Percentiles rank a stretch among this genome's conserved stretches.
Evolutionary conservation across 805 yeast species (phyloP).

Genomic region (Spathaspora boniae): DNA sequence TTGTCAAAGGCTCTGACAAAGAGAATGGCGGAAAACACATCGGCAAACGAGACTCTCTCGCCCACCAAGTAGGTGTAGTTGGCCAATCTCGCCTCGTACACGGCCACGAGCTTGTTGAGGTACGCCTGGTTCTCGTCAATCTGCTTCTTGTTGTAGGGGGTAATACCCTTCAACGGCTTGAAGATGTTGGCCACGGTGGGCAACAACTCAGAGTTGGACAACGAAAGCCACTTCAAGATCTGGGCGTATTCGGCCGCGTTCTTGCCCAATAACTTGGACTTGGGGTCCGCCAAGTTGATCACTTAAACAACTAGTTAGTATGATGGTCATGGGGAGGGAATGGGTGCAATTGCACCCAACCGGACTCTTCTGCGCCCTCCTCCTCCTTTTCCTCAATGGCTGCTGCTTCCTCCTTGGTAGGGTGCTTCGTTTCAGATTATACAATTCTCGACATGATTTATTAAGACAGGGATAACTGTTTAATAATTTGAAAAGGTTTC

Average conservation of each 20-base stretch:
- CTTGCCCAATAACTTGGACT: constrained; percentile 58
- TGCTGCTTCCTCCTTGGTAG: no score
- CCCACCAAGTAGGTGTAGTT: constrained; percentile 68
- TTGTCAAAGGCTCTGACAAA: constrained; percentile 52
- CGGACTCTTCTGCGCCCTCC: no score
- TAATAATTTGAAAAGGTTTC: constrained; percentile 42
- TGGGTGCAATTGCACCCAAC: no score
- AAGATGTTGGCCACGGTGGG: constrained; percentile 47
- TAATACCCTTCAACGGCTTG: constrained; percentile 57
- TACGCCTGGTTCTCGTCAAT: constrained; percentile 45
- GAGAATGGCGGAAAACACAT: constrained; percentile 50
- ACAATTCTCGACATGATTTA: constrained; percentile 66
- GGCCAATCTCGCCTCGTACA: constrained; percentile 56
- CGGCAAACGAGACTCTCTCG: constrained; percentile 56
- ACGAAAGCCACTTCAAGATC: constrained; percentile 74
- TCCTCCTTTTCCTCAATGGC: no score
- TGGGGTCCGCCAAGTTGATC: constrained; percentile 43
- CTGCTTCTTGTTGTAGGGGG: constrained; percentile 74
- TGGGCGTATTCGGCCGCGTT: constrained; percentile 58
- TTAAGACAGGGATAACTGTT: constrained; percentile 89
- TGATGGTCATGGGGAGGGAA: no score
- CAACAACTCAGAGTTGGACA: constrained; percentile 67
- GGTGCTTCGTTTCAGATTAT: constrained; percentile 40
- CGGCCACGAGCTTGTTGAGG: constrained; percentile 35
- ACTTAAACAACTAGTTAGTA: constrained; percentile 27